Evolutionary conservation across 2,329 filamentous ascomycete species (phyloP), one percentile per base, ranked within the genome.

Genomic region (Lomentospora prolificans): DNA sequence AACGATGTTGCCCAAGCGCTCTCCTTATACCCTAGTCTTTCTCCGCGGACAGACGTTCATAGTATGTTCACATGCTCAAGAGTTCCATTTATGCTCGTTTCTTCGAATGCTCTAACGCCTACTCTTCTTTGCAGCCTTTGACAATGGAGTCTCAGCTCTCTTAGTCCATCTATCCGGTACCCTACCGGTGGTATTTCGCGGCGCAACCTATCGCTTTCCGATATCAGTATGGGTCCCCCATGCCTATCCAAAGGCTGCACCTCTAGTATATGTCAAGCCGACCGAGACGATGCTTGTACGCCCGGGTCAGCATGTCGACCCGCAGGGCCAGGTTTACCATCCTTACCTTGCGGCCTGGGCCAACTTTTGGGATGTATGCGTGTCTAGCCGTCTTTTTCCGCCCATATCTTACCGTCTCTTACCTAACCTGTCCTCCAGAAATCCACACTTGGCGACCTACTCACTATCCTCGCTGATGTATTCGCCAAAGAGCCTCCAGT

Each of bases 401-500:
- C 2, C 6, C 2, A 1, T 12, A 5, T n/a, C 10, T 22, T 7
- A 24, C 3, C 14, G 25, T 10, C 4, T n/a, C 7, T 25, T 6
- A 57, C 24, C 62, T 67, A 57, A 68, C 30, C 53, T 6, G 8
- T 5, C n/a, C 19, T n/a, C 2, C 53, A 85, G 90, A 92, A 90
- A 75, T 95, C 89, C 1, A 91, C 84, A 30, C 74, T 96, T 2
- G 73, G 87, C 44, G 90, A 96, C 65, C 89, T 97, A 57, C 72
- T 97, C 2, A 83, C 82, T 14, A 87, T 95, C 27, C 72, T 99
- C 3, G 81, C 87, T 61, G 89, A 94, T 55, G 78, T 97, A 22
- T 99, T 99, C 66, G 86, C 90, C 36, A 95, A 95, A 70, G 94
- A 99, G 64, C 94, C 94, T 7, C 94, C 94, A 0, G 89, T 97